Evolutionary conservation across 345 rosid species (phyloP).

Genomic region (Salix arbutifolia): DNA sequence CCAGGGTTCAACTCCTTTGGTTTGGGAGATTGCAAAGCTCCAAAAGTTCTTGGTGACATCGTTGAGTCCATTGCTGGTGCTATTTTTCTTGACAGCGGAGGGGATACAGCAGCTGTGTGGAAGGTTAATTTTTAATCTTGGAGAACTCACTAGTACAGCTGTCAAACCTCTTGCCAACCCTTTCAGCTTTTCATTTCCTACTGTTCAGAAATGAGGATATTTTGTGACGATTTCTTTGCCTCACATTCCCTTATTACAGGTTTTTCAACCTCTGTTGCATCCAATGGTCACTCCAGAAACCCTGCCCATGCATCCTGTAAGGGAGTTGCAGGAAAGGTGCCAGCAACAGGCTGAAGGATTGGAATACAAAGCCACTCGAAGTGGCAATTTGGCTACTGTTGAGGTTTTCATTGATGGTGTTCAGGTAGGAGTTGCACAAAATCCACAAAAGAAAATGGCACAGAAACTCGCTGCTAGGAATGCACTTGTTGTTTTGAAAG

Average conservation of each 20-base stretch:
- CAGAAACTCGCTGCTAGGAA: slow-evolving; percentile 98
- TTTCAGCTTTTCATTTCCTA: not conserved
- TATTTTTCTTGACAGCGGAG: slow-evolving; percentile 81
- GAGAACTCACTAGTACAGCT: not conserved
- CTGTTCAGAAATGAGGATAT: not conserved
- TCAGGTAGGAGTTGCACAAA: slow-evolving; percentile 85
- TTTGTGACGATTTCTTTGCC: not conserved
- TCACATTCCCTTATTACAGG: slow-evolving; percentile 34
- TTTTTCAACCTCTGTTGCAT: slow-evolving; percentile 84
- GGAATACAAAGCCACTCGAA: slow-evolving; percentile 83
- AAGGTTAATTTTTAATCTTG: slow-evolving; percentile 48
- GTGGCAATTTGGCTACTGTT: slow-evolving; percentile 86
- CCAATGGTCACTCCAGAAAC: slow-evolving; percentile 99
- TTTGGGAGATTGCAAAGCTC: slow-evolving; percentile 97
- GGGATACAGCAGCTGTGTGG: slow-evolving; percentile 81
- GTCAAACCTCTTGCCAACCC: not conserved
- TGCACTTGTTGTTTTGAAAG: slow-evolving; percentile 77
- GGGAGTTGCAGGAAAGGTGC: slow-evolving; percentile 97
- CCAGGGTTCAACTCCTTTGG: slow-evolving; percentile 98
- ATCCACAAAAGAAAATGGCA: slow-evolving; percentile 98
- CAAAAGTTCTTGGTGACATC: slow-evolving; percentile 97
- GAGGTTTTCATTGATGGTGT: slow-evolving; percentile 94
- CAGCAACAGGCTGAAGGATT: slow-evolving; percentile 98
- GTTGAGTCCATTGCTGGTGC: slow-evolving; percentile 97
- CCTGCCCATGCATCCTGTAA: slow-evolving; percentile 99